These are phyloP conservation scores for Penicillium ucsense DNA, from an alignment of 495 filamentous ascomycete species.

Conservation along the genomic window DNA sequence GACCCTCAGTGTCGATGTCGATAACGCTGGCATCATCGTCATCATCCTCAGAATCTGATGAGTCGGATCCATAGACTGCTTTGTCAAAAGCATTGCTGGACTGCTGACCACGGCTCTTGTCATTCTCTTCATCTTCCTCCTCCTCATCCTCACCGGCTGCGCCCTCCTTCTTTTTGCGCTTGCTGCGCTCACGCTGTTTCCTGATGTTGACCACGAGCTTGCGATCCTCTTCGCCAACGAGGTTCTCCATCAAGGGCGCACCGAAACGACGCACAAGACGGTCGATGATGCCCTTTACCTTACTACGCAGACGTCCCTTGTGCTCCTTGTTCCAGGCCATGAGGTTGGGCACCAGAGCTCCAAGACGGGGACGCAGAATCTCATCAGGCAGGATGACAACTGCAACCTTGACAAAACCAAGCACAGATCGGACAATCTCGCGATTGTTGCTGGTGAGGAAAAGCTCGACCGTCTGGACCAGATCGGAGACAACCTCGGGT, in stretches of 20 bases:
- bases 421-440: constrained; percentile 84
- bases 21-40: constrained; percentile 53
- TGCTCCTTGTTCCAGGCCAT: constrained; percentile 97
- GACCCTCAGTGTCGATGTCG: constrained; percentile 38
- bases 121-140: constrained; percentile 35
- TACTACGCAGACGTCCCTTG: constrained; percentile 87
- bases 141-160: constrained; percentile 40
- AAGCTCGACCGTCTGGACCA: constrained; percentile 86
- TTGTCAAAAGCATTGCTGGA: constrained; percentile 93
- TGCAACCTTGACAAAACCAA: constrained; percentile 95
- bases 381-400: constrained; percentile 73
- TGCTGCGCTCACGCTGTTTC: constrained; percentile 79
- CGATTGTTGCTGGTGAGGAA: constrained; percentile 92
- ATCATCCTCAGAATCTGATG: constrained; percentile 55
- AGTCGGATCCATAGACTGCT: constrained; percentile 83
- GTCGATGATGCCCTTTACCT: constrained; percentile 96
- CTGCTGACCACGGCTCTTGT: constrained; percentile 20
- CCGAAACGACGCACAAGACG: constrained; percentile 87
- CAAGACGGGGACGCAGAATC: constrained; percentile 62
- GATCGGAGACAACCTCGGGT: constrained; percentile 54
- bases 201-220: constrained; percentile 90
- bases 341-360: constrained; percentile 70
- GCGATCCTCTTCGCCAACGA: constrained; percentile 67
- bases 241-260: constrained; percentile 60
- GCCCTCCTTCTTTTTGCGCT: constrained; percentile 70